Conservation (phyloP, 352 stramenopile species). For the Globisporangium alternatum region DNA sequence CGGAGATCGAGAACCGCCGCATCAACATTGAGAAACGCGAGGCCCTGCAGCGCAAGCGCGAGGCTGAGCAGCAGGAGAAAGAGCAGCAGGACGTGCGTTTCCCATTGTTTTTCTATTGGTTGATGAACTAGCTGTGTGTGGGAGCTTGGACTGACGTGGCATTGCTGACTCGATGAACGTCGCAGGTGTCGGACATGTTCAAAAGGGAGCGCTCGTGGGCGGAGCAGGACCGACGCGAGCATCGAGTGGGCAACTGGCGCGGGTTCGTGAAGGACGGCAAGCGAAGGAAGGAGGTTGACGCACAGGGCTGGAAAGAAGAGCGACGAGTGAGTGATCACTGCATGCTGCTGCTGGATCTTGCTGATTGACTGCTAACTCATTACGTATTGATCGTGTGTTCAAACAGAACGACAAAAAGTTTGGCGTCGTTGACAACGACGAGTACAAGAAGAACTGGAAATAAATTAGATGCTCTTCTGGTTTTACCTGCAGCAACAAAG, state of each 20-base stretch:
- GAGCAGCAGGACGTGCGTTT: conserved; percentile 56
- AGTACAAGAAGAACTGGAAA: conserved; percentile 83
- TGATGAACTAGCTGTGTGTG: neutral
- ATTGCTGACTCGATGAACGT: neutral
- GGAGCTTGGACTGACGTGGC: neutral
- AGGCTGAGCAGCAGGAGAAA: conserved; percentile 74
- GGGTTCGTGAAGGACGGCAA: conserved; percentile 78
- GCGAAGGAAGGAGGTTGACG: conserved; percentile 55
- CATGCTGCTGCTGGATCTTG: neutral
- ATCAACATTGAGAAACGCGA: conserved; percentile 76
- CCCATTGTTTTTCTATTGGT: neutral
- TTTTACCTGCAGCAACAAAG: neutral
- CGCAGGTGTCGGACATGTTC: conserved; percentile 44
- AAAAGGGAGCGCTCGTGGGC: conserved; percentile 78
- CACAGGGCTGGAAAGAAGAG: conserved; percentile 64
- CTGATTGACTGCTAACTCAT: neutral
- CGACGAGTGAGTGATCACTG: conserved; percentile 33
- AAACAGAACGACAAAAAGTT: conserved; percentile 53
- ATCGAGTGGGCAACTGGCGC: conserved; percentile 79
- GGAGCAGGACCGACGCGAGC: conserved; percentile 69
- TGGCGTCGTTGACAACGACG: conserved; percentile 59
- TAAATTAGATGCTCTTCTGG: conserved; percentile 37
- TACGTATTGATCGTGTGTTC: neutral
- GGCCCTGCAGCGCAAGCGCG: conserved; percentile 56
- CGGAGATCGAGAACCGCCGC: conserved; percentile 77